Base-by-base conservation (phyloP, 169 alveolate genomes). In the Plasmodium malariae region DNA sequence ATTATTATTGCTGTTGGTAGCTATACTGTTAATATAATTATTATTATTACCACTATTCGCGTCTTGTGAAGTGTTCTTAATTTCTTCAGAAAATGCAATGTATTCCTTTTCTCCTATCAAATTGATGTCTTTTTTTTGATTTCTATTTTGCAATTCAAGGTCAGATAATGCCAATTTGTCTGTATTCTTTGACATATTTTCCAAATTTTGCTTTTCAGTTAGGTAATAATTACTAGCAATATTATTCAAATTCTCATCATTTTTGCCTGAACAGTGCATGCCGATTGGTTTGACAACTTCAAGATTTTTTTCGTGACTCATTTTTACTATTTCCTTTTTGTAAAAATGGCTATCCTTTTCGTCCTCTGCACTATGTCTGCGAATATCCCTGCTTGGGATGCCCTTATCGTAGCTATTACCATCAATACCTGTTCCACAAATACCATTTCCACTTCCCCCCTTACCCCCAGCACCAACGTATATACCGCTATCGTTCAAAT, bases 401-500 rank as follows among this genome's bases (percentile, higher is more conserved):
- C 9, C 9, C 51, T 6, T 9, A 40, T 9, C 51, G 9, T 40
- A 6, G 51, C 9, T 6, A 40, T 40, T 40, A n/a, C n/a, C n/a
- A n/a, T n/a, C n/a, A n/a, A n/a, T n/a, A n/a, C n/a, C n/a, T n/a
- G n/a, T n/a, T n/a, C n/a, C n/a, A n/a, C n/a, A n/a, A n/a, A n/a
- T n/a, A n/a, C n/a, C 36, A 24, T 36, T 59, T 4, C 36, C 9
- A 26, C n/a, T 37, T n/a, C 14, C 40, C 17, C 19, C 40, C 4
- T 57, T 30, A 36, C 7, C 21, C 6, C 21, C 17, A 0, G 19
- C 32, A 28, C 24, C 28, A 17, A 36, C 21, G 36, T 6, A 57
- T 34, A 40, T n/a, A 0, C 34, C 87, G n/a, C 49, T 51, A 24
- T 21, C 14, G 57, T 86, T 86, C 28, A 86, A 49, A 49, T 86